A percentile compares a stretch with the other conserved stretches of the same genome.
Evolutionary conservation across 345 rosid genomes (phyloP).

Genomic region (Salix purpurea): DNA sequence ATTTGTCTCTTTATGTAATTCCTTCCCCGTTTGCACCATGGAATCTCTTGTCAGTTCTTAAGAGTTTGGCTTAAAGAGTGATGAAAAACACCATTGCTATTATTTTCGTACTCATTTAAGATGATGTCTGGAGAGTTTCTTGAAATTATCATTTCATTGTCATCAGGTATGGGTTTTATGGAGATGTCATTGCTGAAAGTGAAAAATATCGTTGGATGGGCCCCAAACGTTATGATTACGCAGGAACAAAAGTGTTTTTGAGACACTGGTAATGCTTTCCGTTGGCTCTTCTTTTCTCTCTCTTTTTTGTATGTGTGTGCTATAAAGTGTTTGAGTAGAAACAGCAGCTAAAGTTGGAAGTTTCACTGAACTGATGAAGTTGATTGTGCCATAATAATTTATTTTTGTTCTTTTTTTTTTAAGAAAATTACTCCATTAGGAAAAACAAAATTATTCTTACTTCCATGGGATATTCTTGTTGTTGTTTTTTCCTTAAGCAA

Average conservation of each 20-base stretch:
- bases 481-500: no score
- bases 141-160: conserved; percentile 7
- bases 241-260: conserved; percentile 89
- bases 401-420: background rate
- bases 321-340: background rate
- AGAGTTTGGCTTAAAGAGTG: background rate
- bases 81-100: background rate
- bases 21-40: background rate
- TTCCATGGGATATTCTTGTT: no score
- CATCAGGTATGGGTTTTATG: conserved; percentile 87
- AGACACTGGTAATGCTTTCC: conserved; percentile 55
- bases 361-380: background rate
- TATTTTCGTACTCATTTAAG: background rate
- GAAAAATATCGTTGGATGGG: conserved; percentile 99
- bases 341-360: background rate
- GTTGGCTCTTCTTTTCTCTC: background rate
- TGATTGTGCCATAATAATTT: background rate
- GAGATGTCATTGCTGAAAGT: conserved; percentile 90
- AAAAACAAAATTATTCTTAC: no score
- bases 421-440: no score
- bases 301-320: background rate
- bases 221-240: conserved; percentile 90
- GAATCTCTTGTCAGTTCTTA: background rate
- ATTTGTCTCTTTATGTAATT: background rate
- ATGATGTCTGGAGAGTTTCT: background rate